Base-by-base conservation (phyloP, 495 filamentous ascomycete genomes). In the Talaromyces proteolyticus region DNA sequence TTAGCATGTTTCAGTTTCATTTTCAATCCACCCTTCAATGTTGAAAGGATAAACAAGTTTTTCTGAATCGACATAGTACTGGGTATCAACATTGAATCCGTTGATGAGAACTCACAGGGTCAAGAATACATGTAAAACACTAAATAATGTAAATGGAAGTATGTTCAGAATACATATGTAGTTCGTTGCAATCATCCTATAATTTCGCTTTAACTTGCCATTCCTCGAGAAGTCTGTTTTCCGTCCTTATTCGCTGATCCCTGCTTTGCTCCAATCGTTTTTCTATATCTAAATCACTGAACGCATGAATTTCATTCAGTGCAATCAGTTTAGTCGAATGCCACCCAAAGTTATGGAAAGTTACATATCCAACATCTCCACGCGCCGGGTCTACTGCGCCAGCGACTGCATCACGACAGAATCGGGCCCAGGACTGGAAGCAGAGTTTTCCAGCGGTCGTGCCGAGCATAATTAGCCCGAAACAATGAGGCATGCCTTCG, bases 401-500 rank as follows among this genome's bases (percentile, higher is more conserved):
- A 2, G 64, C 65, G 0, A 81, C 66, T 14, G 59, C 64, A 45
- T 68, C 62, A 1, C 47, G 54, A 47, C 67, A 71, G 57, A 93
- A 95, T 24, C 60, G 66, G 0, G 77, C 70, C 67, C 81, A 77
- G 17, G 74, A 63, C 7, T 77, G 63, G 41, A 84, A 75, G 56
- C 80, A 86, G 41, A 70, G 63, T 49, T 64, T 66, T 1, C 73
- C 58, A 5, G 70, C 76, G 0, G 65, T 47, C 1, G 78, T 56
- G n/a, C 57, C 60, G n/a, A 72, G 63, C 50, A 95, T 65, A 0
- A 94, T 43, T 53, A 84, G 56, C 0, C 74, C 82, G 61, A 94
- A 95, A 51, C 85, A 88, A 60, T 97, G 92, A 40, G 91, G 91
- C 89, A 95, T 94, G 1, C 82, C 85, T 63, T 92, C 87, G 56